Base-by-base conservation (phyloP, 352 stramenopile genomes). In the Peronospora destructor region DNA sequence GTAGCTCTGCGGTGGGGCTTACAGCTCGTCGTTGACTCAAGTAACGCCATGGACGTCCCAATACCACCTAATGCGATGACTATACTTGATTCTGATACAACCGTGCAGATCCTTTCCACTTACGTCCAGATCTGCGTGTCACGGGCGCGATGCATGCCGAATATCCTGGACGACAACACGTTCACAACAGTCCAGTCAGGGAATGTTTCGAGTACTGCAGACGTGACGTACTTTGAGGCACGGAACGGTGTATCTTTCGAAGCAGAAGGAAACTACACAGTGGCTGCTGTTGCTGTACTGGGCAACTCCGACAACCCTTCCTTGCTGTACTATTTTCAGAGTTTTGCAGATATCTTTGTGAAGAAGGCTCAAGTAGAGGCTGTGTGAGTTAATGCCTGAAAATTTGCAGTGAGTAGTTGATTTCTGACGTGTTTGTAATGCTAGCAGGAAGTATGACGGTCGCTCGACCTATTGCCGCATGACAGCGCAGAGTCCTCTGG, bases 381-480 rank as follows among this genome's bases (percentile, higher is more conserved):
- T 51, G 28, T 41, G 64, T 66, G 37, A 51, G 58, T 67, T 12
- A 2, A 10, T 4, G 23, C 7, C 9, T 33, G 29, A n/a, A 11
- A 11, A 21, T 1, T 23, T 52, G 7, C 26, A 2, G 23, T 35
- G n/a, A 8, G 2, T 28, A 16, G 1, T 39, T 26, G 17, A 9
- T 21, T 26, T 10, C 39, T 50, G 51, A 55, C 36, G 16, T 47
- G 29, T 19, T 48, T 51, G 37, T 13, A 21, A 26, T 17, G 29
- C 21, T 45, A n/a, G 9, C 32, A 74, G 66, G 13, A 32, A 63
- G 7, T 69, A 69, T 16, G 61, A 70, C 45, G 66, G 62, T 33
- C 34, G 17, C 17, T 52, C 67, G 45, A 77, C 70, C n/a, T 73
- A 73, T 47, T 85, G 71, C 43, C 69, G 71, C n/a, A 65, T 68